These are phyloP conservation scores for Kluyveromyces aestuarii DNA, from an alignment of 805 yeast genomes.

Conservation along the genomic window DNA sequence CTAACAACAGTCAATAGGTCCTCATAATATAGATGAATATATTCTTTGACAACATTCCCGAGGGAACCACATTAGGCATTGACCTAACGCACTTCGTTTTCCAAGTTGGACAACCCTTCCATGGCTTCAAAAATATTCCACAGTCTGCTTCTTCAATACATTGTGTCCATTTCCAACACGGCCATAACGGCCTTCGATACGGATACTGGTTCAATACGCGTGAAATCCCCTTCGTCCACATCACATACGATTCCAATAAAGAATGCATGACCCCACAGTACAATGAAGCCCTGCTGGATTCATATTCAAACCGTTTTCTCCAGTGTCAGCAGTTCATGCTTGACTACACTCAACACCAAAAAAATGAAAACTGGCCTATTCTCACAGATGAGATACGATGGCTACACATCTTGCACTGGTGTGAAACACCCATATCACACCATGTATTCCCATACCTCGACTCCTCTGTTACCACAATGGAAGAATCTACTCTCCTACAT, in stretches of 20 bases:
- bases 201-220: constrained; percentile 24
- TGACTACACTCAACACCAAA: constrained; percentile 16
- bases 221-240: constrained; percentile 3
- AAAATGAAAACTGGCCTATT: constrained; percentile 12
- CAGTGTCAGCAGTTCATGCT: constrained; percentile 11
- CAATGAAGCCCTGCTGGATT: not conserved
- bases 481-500: constrained; percentile 15
- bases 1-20: too few species aligned
- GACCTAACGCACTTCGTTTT: constrained; percentile 20
- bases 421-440: not conserved
- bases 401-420: constrained; percentile 8
- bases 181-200: constrained; percentile 14
- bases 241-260: constrained; percentile 9
- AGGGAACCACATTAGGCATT: constrained; percentile 17
- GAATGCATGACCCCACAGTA: constrained; percentile 12
- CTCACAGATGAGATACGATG: constrained; percentile 10
- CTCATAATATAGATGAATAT: constrained; percentile 1
- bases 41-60: constrained; percentile 8
- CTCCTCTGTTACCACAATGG: constrained; percentile 21
- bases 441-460: constrained; percentile 17
- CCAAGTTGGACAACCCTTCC: constrained; percentile 14
- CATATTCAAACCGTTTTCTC: constrained; percentile 2
- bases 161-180: constrained; percentile 20
- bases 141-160: constrained; percentile 10
- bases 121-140: constrained; percentile 21